phyloP scores from a whole-genome alignment of 768 basidiomycete genomes.

The Lyophyllum atratum region DNA sequence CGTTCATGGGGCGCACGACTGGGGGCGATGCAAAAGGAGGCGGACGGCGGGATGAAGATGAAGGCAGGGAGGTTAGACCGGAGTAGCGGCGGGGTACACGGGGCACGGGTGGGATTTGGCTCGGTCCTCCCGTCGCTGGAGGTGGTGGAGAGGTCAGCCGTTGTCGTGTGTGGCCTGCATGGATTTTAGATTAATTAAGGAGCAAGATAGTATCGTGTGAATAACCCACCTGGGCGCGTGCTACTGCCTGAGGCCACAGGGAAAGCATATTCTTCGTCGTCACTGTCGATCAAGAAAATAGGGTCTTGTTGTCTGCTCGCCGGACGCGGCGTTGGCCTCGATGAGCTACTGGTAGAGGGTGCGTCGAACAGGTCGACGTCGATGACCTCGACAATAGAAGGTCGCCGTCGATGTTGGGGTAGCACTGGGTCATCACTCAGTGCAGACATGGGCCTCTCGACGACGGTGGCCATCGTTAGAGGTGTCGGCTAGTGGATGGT shows the following conservation, averaged over 20 bases:
- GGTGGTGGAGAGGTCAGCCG: slow-evolving; percentile 52
- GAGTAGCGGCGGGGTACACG: slow-evolving; percentile 40
- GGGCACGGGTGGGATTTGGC: slow-evolving; percentile 59
- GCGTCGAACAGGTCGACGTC: slow-evolving; percentile 44
- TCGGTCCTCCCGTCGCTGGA: slow-evolving; percentile 31
- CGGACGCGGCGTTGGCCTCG: slow-evolving; percentile 16
- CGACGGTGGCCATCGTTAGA: slow-evolving; percentile 31
- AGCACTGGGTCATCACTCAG: slow-evolving; percentile 21
- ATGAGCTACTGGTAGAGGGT: neutral
- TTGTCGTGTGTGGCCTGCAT: slow-evolving; percentile 8
- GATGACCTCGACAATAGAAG: slow-evolving; percentile 41
- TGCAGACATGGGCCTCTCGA: slow-evolving; percentile 28
- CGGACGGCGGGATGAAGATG: slow-evolving; percentile 37
- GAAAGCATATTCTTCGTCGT: slow-evolving; percentile 32
- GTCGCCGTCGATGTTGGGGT: slow-evolving; percentile 18
- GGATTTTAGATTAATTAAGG: neutral
- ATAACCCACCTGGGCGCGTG: slow-evolving; percentile 16
- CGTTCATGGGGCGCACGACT: slow-evolving; percentile 49
- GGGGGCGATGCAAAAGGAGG: slow-evolving; percentile 35
- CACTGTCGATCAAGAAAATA: slow-evolving; percentile 39
- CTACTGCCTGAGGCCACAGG: slow-evolving; percentile 8
- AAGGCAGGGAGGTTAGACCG: slow-evolving; percentile 36
- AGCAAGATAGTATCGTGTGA: slow-evolving; percentile 4
- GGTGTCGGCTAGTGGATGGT: slow-evolving; percentile 16
- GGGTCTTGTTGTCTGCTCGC: slow-evolving; percentile 22